Conservation (phyloP, 805 yeast species). For the Sugiyamaella floridensis region DNA sequence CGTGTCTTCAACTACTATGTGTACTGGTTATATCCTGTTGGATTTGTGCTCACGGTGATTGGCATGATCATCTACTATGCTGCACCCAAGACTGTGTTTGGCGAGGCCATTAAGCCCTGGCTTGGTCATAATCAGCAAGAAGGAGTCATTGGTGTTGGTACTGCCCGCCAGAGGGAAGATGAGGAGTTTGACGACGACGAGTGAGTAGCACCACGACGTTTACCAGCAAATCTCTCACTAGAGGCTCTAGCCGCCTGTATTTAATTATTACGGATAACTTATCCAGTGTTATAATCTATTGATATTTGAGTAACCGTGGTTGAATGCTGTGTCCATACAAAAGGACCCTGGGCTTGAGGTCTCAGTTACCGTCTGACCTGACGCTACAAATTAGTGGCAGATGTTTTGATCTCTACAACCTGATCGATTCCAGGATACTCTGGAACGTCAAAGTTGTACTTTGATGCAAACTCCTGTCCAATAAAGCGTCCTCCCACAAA, state of each 20-base stretch:
- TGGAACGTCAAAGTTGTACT: slow-evolving; percentile 65
- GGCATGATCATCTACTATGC: slow-evolving; percentile 38
- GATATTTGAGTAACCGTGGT: too few species aligned
- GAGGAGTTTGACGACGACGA: neutral
- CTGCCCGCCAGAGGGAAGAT: slow-evolving; percentile 16
- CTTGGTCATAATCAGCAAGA: slow-evolving; percentile 27
- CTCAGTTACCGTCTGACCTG: too few species aligned
- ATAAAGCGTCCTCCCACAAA: slow-evolving; percentile 91
- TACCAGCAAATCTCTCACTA: neutral
- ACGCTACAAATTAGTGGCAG: neutral
- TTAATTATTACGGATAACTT: neutral
- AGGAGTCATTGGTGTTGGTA: slow-evolving; percentile 28
- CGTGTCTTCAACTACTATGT: slow-evolving; percentile 40
- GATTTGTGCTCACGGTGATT: slow-evolving; percentile 37
- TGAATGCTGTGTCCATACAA: too few species aligned
- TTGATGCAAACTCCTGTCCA: slow-evolving; percentile 54
- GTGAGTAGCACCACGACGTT: neutral
- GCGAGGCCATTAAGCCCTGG: slow-evolving; percentile 41
- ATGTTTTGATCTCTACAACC: slow-evolving; percentile 31
- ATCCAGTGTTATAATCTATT: neutral
- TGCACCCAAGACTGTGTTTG: slow-evolving; percentile 30
- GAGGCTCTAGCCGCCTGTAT: neutral
- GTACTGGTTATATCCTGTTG: slow-evolving; percentile 42
- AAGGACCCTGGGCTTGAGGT: too few species aligned
- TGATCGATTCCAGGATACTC: slow-evolving; percentile 54